Conservation (phyloP, 495 filamentous ascomycete species). For the Bathelium albidoporum region DNA sequence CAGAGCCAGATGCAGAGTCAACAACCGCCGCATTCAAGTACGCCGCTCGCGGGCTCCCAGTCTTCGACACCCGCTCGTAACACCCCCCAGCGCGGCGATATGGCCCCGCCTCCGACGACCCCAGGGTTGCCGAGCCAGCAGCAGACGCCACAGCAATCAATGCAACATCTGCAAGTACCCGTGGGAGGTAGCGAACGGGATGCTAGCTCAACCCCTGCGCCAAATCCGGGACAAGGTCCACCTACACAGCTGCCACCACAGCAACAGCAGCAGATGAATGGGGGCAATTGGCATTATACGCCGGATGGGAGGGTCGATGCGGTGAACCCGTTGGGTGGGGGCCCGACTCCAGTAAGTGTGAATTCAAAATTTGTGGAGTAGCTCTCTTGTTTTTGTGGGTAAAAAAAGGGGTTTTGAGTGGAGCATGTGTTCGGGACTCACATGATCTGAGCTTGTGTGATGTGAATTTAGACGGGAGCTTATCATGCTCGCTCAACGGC, state of each 20-base stretch:
- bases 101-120: slow-evolving; percentile 47
- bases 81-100: slow-evolving; percentile 46
- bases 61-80: slow-evolving; percentile 41
- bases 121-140: slow-evolving; percentile 13
- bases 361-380: no score
- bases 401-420: no score
- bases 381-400: no score
- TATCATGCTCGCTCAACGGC: no score
- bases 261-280: no score
- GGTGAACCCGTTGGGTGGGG: slow-evolving; percentile 8
- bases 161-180: not conserved
- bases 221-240: slow-evolving; percentile 13
- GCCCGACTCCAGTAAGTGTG: slow-evolving; percentile 17
- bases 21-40: slow-evolving; percentile 21
- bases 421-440: no score
- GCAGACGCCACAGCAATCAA: no score
- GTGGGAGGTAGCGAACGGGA: not conserved
- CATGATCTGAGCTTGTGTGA: no score
- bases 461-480: no score
- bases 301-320: slow-evolving; percentile 9
- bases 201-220: slow-evolving; percentile 4
- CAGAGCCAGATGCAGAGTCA: slow-evolving; percentile 20
- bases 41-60: slow-evolving; percentile 36
- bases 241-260: slow-evolving; percentile 16
- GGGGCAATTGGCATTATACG: slow-evolving; percentile 11